Evolutionary conservation across 2,329 filamentous ascomycete genomes (phyloP).

Genomic region (Talaromyces sp.): DNA sequence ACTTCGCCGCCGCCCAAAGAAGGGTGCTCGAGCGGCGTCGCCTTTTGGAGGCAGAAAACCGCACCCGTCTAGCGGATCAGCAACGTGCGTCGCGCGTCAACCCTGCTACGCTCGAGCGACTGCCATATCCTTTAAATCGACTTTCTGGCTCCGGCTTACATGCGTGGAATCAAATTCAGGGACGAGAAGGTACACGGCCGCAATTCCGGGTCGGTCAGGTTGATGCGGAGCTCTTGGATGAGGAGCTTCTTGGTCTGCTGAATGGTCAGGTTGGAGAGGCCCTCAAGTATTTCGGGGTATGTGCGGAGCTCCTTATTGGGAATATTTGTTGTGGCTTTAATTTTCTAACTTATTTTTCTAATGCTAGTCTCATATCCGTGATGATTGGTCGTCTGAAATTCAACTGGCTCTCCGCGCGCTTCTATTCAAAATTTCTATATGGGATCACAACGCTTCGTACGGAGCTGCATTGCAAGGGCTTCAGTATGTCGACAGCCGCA

Average conservation of each 20-base stretch:
- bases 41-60: constrained; percentile 63
- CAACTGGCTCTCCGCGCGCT: constrained; percentile 67
- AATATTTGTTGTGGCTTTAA: not conserved
- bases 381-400: constrained; percentile 86
- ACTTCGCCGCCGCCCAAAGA: constrained; percentile 84
- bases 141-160: constrained; percentile 39
- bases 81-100: constrained; percentile 44
- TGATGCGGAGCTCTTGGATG: constrained; percentile 89
- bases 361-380: constrained; percentile 57
- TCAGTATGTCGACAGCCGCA: constrained; percentile 78
- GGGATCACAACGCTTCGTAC: constrained; percentile 95
- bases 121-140: constrained; percentile 59
- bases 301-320: constrained; percentile 20
- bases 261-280: constrained; percentile 82
- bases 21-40: constrained; percentile 76
- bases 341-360: not conserved
- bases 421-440: constrained; percentile 91
- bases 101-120: constrained; percentile 49
- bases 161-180: constrained; percentile 65
- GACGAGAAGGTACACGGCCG: constrained; percentile 72
- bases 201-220: constrained; percentile 93
- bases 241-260: constrained; percentile 81
- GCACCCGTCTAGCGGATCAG: constrained; percentile 45
- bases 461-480: constrained; percentile 89
- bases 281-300: constrained; percentile 74